phyloP scores from a whole-genome alignment of 2,329 filamentous ascomycete genomes.

The Ascomycota sp. region DNA sequence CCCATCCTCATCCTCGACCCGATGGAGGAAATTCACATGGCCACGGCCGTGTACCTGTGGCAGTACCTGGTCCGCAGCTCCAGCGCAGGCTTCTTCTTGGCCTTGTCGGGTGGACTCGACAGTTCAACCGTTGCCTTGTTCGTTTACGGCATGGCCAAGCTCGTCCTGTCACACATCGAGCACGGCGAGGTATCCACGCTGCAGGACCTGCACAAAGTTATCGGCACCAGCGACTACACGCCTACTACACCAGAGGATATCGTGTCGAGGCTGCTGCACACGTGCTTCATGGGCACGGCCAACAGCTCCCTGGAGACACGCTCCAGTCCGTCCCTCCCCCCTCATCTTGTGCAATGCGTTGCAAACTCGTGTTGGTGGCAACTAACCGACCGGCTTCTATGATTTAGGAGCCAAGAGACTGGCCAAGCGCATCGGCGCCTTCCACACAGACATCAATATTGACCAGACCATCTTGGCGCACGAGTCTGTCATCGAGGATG shows the following conservation, averaged over 20 bases:
- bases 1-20: slow-evolving; percentile 7
- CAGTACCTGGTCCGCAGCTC: slow-evolving; percentile 31
- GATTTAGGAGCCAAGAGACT: background rate
- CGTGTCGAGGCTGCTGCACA: slow-evolving; percentile 15
- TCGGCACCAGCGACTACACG: slow-evolving; percentile 13
- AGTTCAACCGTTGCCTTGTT: slow-evolving; percentile 8
- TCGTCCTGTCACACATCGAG: slow-evolving; percentile 31
- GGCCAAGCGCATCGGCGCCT: slow-evolving; percentile 1
- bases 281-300: slow-evolving; percentile 37
- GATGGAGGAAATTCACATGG: slow-evolving; percentile 13
- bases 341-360: too few relatives aligned
- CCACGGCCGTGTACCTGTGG: slow-evolving; percentile 22
- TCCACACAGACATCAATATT: slow-evolving; percentile 1
- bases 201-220: slow-evolving; percentile 8
- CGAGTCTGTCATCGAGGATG: slow-evolving; percentile 9
- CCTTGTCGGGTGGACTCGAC: slow-evolving; percentile 19
- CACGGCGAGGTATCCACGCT: slow-evolving; percentile 9
- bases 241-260: slow-evolving; percentile 29
- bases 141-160: slow-evolving; percentile 29
- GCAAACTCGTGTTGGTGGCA: slow-evolving; percentile 9
- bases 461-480: slow-evolving; percentile 22
- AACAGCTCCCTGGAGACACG: background rate
- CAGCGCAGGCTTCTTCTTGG: slow-evolving; percentile 29
- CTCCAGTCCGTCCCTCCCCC: too few relatives aligned
- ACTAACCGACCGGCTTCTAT: slow-evolving; percentile 33